Conservation (phyloP, 257 asterid genomes). For the Solanum raphanifolium region DNA sequence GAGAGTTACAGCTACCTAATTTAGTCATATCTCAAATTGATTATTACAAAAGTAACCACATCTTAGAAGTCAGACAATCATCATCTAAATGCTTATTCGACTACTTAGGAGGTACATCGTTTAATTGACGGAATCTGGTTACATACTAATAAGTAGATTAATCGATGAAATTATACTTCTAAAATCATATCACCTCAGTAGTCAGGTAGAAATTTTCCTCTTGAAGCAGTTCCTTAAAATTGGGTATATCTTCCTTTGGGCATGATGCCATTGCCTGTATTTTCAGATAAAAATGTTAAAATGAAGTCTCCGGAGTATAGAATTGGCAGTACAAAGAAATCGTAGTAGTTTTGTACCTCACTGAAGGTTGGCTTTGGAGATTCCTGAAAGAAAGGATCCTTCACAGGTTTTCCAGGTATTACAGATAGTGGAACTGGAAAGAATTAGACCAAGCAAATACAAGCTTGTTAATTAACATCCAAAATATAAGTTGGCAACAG, state of each 20-base stretch:
- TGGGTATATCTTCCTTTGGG: slow-evolving; percentile 62
- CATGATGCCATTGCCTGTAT: slow-evolving; percentile 30
- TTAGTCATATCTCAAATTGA: not conserved
- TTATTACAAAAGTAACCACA: not conserved
- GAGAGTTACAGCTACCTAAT: not conserved
- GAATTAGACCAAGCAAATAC: not conserved
- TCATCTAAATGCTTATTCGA: not conserved
- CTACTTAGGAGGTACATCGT: not conserved
- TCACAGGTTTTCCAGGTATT: slow-evolving; percentile 52
- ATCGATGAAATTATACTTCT: not conserved
- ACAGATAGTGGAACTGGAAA: slow-evolving; percentile 57
- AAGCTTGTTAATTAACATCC: not conserved
- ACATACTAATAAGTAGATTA: not conserved
- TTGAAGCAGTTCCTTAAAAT: slow-evolving; percentile 56
- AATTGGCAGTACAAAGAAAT: not conserved
- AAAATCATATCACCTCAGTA: slow-evolving; percentile 50
- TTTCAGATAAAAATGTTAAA: not conserved
- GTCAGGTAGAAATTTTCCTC: slow-evolving; percentile 80
- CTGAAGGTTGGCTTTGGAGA: slow-evolving; percentile 59
- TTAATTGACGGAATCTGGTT: not conserved
- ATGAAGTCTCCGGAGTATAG: not conserved
- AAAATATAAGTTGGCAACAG: not conserved
- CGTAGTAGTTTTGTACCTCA: slow-evolving; percentile 27
- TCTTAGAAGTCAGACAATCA: not conserved
- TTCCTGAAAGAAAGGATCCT: slow-evolving; percentile 70